A percentile compares a stretch with the other conserved stretches of the same genome.
phyloP scores from a whole-genome alignment of 495 filamentous ascomycete genomes.

The Trichoderma parareesei region DNA sequence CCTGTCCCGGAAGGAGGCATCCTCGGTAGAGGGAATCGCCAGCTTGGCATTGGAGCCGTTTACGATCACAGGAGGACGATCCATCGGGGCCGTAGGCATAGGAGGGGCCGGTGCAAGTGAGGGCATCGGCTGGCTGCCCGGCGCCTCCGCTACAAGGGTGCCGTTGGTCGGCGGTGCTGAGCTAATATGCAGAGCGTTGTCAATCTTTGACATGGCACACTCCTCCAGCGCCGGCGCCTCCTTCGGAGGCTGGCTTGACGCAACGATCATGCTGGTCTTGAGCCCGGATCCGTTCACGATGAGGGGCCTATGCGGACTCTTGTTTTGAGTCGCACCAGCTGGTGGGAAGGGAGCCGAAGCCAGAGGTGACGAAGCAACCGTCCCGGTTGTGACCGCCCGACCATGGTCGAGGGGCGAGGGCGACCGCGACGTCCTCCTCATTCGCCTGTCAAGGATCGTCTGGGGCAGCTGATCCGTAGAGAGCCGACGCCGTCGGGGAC shows the following conservation, averaged over 20 bases:
- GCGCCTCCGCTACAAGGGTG: neutral
- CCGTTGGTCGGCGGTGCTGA: neutral
- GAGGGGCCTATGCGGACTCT: conserved; percentile 21
- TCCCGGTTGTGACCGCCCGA: conserved; percentile 35
- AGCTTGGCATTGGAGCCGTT: conserved; percentile 9
- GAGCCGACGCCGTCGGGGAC: conserved; percentile 29
- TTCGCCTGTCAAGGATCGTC: conserved; percentile 40
- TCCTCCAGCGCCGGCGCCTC: neutral
- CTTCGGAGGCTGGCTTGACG: neutral
- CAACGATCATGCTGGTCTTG: conserved; percentile 16
- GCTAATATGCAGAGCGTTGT: neutral
- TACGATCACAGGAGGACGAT: neutral
- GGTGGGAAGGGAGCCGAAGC: conserved; percentile 23
- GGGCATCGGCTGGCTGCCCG: neutral
- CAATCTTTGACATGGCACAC: neutral
- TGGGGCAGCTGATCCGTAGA: conserved; percentile 44
- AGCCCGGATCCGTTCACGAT: conserved; percentile 40
- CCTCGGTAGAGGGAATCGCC: conserved; percentile 14
- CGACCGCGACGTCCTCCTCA: conserved; percentile 45
- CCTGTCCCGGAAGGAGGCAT: conserved; percentile 24
- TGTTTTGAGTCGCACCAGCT: conserved; percentile 22
- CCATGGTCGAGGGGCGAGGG: conserved; percentile 44
- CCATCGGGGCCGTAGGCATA: conserved; percentile 15
- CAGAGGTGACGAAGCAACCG: conserved; percentile 28
- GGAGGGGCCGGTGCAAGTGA: neutral